Percentiles rank a stretch among this genome's conserved stretches.
Evolutionary conservation across 78 protist genomes (phyloP).

Genomic region (Dictyostelium intermedium): DNA sequence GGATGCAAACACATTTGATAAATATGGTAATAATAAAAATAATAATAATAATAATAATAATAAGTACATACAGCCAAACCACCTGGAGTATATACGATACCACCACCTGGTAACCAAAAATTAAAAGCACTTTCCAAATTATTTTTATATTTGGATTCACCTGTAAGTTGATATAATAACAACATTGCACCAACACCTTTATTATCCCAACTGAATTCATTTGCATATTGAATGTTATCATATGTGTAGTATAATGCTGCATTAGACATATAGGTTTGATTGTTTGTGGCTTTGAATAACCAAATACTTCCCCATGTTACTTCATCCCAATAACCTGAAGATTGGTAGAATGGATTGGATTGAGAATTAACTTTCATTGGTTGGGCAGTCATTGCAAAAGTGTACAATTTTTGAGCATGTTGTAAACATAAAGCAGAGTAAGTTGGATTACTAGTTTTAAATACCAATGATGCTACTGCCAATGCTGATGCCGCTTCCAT

Average conservation of each 20-base stretch:
- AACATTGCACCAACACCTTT: neutral
- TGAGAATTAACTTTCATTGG: neutral
- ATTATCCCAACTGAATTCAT: constrained; percentile 23
- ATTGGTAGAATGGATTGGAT: neutral
- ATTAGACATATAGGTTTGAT: neutral
- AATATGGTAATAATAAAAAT: no score
- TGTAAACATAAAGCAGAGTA: constrained; percentile 1
- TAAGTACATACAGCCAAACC: neutral
- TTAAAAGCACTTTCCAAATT: neutral
- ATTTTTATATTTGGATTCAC: neutral
- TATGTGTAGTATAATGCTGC: neutral
- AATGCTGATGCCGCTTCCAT: constrained; percentile 43
- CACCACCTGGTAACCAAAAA: neutral
- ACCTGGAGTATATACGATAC: neutral
- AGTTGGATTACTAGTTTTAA: neutral
- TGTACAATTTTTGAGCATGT: constrained; percentile 10
- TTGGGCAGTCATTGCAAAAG: neutral
- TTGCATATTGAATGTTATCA: neutral
- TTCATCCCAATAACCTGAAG: constrained; percentile 38
- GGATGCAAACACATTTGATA: no score
- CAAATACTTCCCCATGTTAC: neutral
- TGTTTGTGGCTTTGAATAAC: constrained; percentile 18
- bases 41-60: no score
- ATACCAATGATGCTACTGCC: constrained; percentile 5
- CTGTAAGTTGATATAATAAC: neutral